These are phyloP conservation scores for Adansonia rubrostipa DNA, from an alignment of 441 rosid species.

Conservation along the genomic window DNA sequence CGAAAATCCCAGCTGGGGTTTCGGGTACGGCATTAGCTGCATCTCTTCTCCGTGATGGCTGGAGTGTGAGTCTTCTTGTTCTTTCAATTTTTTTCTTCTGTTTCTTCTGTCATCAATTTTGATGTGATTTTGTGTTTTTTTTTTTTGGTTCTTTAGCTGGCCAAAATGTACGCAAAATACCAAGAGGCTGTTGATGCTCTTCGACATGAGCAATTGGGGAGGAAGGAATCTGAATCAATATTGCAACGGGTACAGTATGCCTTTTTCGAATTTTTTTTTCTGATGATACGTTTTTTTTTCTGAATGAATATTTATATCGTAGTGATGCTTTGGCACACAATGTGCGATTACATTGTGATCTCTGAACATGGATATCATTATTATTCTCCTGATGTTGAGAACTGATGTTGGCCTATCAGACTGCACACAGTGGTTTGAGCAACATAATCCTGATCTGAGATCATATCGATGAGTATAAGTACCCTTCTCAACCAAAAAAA, in stretches of 20 bases:
- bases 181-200: constrained; percentile 98
- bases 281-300: constrained; percentile 1
- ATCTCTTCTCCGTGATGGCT: constrained; percentile 95
- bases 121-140: constrained; percentile 27
- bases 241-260: constrained; percentile 76
- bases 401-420: not conserved
- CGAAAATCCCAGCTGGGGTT: constrained; percentile 86
- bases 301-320: not conserved
- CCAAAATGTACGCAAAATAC: constrained; percentile 91
- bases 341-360: not conserved
- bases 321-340: not conserved
- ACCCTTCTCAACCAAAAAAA: not conserved
- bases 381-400: not conserved
- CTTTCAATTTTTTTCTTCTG: constrained; percentile 14
- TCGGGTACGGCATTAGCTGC: constrained; percentile 98
- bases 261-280: constrained; percentile 7
- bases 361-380: not conserved
- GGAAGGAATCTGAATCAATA: constrained; percentile 89
- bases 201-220: constrained; percentile 94
- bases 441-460: not conserved
- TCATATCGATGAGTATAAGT: not conserved
- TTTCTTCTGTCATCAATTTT: constrained; percentile 21
- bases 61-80: constrained; percentile 80
- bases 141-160: constrained; percentile 53
- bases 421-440: not conserved